Conservation (phyloP, 768 basidiomycete species). For the Termitomyces bulborhizus region DNA sequence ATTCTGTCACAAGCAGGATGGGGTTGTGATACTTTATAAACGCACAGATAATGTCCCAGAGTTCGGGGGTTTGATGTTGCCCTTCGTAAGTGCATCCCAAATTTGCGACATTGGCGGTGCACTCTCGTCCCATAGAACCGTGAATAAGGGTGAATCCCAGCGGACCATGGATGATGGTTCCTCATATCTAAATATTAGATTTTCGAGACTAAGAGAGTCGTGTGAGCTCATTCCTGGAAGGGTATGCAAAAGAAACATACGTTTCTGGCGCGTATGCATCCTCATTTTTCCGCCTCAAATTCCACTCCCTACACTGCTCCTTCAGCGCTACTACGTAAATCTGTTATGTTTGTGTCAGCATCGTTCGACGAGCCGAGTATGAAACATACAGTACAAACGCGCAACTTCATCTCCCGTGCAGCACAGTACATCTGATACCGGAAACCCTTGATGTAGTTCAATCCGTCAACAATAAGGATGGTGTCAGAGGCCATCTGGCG, state of each 20-base stretch:
- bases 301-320: conserved; percentile 76
- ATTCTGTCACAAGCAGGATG: background rate
- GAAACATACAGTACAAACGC: conserved; percentile 77
- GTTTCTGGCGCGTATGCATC: conserved; percentile 61
- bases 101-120: conserved; percentile 62
- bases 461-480: conserved; percentile 83
- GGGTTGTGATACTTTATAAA: background rate
- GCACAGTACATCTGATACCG: conserved; percentile 98
- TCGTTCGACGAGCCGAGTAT: background rate
- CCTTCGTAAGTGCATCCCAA: conserved; percentile 76
- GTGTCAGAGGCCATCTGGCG: conserved; percentile 65
- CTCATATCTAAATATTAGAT: conserved; percentile 84
- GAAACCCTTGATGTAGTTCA: conserved; percentile 98
- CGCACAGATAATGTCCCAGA: conserved; percentile 71
- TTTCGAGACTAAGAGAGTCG: conserved; percentile 56
- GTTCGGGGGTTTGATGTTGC: conserved; percentile 82
- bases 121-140: conserved; percentile 69
- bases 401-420: conserved; percentile 78
- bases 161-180: conserved; percentile 98
- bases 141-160: conserved; percentile 96
- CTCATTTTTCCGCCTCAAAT: conserved; percentile 42
- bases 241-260: conserved; percentile 35
- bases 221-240: background rate
- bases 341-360: conserved; percentile 32
- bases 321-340: conserved; percentile 70